Conservation (phyloP, 805 yeast species). For the Clavispora santaluciae region DNA sequence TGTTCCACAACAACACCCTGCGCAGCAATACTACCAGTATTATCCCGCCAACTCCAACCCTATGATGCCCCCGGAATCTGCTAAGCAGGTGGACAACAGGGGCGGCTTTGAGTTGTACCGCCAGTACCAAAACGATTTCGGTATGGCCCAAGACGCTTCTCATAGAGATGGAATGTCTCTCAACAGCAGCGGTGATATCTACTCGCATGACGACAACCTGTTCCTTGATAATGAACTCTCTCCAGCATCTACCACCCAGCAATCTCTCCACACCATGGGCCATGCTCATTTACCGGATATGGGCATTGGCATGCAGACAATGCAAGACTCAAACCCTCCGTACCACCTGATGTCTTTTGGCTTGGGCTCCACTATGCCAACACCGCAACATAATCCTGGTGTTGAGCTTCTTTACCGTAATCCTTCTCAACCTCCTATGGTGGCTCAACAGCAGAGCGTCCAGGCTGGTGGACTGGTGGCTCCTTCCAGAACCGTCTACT, state of each 20-base stretch:
- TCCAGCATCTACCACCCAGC: conserved; percentile 1
- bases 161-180: conserved; percentile 8
- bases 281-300: background rate
- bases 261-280: background rate
- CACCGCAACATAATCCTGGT: conserved; percentile 1
- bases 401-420: conserved; percentile 4
- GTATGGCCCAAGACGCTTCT: conserved; percentile 7
- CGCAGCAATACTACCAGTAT: conserved; percentile 33
- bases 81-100: conserved; percentile 5
- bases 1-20: conserved; percentile 30
- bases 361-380: background rate
- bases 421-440: background rate
- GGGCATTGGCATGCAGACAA: background rate
- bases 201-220: conserved; percentile 8
- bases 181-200: conserved; percentile 16
- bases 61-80: conserved; percentile 1
- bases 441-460: background rate
- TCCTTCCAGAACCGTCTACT: conserved; percentile 80
- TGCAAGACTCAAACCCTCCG: background rate
- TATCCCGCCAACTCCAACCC: conserved; percentile 9
- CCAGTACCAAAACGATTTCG: conserved; percentile 16
- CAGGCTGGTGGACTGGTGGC: conserved; percentile 25
- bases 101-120: conserved; percentile 18
- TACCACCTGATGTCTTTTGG: conserved; percentile 1
- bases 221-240: conserved; percentile 1